A percentile compares a stretch with the other conserved stretches of the same genome.
phyloP scores from a whole-genome alignment of 2,329 filamentous ascomycete genomes.

The Anisogramma anomala region DNA sequence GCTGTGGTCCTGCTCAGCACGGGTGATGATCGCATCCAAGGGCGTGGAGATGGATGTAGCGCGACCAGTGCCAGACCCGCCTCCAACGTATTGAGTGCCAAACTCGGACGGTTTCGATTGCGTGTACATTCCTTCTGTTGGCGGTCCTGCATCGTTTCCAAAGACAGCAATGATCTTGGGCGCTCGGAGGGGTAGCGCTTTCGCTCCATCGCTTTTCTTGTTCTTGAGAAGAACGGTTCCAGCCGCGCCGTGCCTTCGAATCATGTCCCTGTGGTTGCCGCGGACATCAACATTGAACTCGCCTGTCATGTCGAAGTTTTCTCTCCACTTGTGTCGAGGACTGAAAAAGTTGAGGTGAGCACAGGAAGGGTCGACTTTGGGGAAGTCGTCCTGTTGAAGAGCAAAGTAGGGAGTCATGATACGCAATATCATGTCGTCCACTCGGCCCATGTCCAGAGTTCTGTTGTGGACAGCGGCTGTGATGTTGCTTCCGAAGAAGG shows the following conservation, averaged over 20 bases:
- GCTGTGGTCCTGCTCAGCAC: conserved; percentile 30
- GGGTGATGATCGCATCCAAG: conserved; percentile 42
- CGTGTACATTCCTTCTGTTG: conserved; percentile 54
- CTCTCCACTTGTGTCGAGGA: conserved; percentile 34
- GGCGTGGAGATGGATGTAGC: conserved; percentile 44
- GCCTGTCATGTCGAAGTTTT: conserved; percentile 30
- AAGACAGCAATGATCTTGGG: conserved; percentile 47
- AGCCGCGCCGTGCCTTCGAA: conserved; percentile 41
- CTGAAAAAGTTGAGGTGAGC: conserved; percentile 38
- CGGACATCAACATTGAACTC: conserved; percentile 34
- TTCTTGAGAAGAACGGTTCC: conserved; percentile 69
- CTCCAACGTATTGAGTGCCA: conserved; percentile 46
- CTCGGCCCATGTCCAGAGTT: conserved; percentile 27
- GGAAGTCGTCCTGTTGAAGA: conserved; percentile 37
- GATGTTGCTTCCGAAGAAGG: conserved; percentile 35
- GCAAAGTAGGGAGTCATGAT: conserved; percentile 45
- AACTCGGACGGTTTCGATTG: conserved; percentile 52
- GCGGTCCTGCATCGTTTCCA: conserved; percentile 51
- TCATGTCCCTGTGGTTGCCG: conserved; percentile 42
- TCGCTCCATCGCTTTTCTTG: conserved; percentile 38
- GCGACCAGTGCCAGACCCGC: conserved; percentile 44
- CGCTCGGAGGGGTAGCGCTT: conserved; percentile 46
- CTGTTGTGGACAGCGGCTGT: conserved; percentile 37
- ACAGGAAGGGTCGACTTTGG: conserved; percentile 31
- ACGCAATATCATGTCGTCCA: conserved; percentile 38